Evolutionary conservation across 2,329 filamentous ascomycete species (phyloP), one percentile per base, ranked within the genome.

Genomic region (Daldinia sp.): DNA sequence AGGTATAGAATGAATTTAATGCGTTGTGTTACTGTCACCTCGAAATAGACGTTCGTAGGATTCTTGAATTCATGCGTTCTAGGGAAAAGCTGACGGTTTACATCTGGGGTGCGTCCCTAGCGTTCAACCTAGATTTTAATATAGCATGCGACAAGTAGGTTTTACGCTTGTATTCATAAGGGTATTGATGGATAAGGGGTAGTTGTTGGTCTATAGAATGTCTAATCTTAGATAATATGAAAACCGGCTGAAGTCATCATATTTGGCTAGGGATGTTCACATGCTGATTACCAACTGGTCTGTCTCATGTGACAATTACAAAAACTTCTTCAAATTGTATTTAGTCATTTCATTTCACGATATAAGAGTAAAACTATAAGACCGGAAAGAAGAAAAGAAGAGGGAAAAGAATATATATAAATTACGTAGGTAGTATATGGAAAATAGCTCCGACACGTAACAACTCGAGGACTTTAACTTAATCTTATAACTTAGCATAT

Each of bases 1-100:
- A 41, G 33, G 56, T 48, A 39, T 23, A 37, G 4, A 60, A 60
- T 51, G 65, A 55, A 60, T 46, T 54, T 30, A 65, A 65, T 57
- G 60, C 23, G n/a, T 26, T 42, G 33, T 58, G 18, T 61, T 58
- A 55, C 46, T 42, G 18, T 12, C 18, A 55, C 53, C 56, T 57
- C 20, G 46, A 44, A 56, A 59, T 63, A 54, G 15, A 50, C 18
- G 15, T 6, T 35, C 33, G 35, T 44, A 26, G 41, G 53, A 64
- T 50, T 28, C 6, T 50, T 23, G 20, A 10, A n/a, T 50, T 50
- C 46, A 50, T 50, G 46, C 46, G 23, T 30, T 23, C 6, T 30
- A 30, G 30, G 3, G 46, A 50, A 30, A 30, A 50, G 46, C 46
- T 54, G 37, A 42, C 30, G 63, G 66, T 69, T 59, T 39, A 12